Percentiles rank a stretch among this genome's conserved stretches.
phyloP scores from a whole-genome alignment of 1,284 basidiomycete genomes.

The Gymnopus androsaceus region DNA sequence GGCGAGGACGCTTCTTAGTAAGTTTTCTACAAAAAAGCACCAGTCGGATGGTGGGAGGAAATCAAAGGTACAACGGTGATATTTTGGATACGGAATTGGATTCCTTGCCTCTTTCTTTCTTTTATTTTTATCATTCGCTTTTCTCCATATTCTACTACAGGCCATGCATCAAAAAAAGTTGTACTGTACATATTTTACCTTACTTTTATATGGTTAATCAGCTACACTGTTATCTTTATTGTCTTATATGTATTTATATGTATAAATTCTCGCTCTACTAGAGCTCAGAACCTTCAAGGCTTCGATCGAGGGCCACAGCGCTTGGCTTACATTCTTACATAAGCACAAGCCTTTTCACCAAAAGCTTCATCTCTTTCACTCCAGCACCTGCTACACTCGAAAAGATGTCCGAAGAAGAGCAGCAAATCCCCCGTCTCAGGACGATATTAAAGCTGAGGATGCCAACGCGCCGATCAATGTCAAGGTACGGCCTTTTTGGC shows the following conservation, averaged over 20 bases:
- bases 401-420: constrained; percentile 68
- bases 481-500: constrained; percentile 59
- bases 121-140: background rate
- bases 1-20: constrained; percentile 54
- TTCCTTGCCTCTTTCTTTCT: background rate
- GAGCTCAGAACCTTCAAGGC: too few species aligned
- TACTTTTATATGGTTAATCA: too few species aligned
- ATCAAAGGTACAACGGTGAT: background rate
- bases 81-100: background rate
- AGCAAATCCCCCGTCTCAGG: constrained; percentile 37
- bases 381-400: background rate
- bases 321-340: constrained; percentile 4
- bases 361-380: background rate
- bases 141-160: background rate
- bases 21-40: constrained; percentile 42
- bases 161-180: too few species aligned
- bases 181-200: too few species aligned
- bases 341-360: background rate
- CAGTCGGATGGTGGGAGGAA: constrained; percentile 12
- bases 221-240: too few species aligned
- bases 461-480: constrained; percentile 78
- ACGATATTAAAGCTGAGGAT: constrained; percentile 65
- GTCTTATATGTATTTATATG: too few species aligned
- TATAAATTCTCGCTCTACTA: too few species aligned
- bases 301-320: too few species aligned